Evolutionary conservation across 2,329 filamentous ascomycete species (phyloP).

Genomic region (Stenocarpella maydis): DNA sequence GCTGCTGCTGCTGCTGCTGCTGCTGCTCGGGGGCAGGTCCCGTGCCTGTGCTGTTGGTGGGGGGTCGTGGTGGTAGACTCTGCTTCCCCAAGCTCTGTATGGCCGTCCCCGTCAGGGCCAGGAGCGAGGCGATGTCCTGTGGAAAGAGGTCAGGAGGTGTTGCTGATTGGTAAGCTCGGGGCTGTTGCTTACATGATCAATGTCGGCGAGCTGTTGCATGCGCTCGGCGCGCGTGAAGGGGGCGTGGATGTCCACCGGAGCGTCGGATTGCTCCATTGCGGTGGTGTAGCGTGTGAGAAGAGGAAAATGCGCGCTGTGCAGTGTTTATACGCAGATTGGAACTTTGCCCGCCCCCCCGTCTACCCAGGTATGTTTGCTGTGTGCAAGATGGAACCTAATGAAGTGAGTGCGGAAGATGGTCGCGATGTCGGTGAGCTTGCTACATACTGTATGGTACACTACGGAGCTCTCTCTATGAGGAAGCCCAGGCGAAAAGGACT

Average conservation of each 20-base stretch:
- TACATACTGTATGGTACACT: no score
- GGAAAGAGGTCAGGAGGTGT: constrained; percentile 47
- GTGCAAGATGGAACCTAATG: no score
- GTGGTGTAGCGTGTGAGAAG: not conserved
- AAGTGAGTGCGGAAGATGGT: no score
- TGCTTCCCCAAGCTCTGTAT: constrained; percentile 68
- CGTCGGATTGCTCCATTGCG: constrained; percentile 34
- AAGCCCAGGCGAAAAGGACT: not conserved
- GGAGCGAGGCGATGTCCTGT: constrained; percentile 57
- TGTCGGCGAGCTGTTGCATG: constrained; percentile 80
- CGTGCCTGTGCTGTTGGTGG: constrained; percentile 43
- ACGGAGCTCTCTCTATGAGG: no score
- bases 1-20: constrained; percentile 6
- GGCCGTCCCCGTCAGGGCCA: constrained; percentile 62
- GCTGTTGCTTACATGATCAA: constrained; percentile 67
- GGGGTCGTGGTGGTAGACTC: constrained; percentile 23
- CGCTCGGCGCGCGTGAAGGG: constrained; percentile 79
- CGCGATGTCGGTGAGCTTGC: no score
- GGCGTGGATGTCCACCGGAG: constrained; percentile 45
- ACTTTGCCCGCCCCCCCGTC: no score
- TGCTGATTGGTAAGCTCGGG: constrained; percentile 30
- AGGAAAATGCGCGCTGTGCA: not conserved
- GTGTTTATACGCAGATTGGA: no score
- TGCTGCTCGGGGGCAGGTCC: constrained; percentile 21
- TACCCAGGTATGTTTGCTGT: not conserved